These are phyloP conservation scores for Herpetomonas tarakana DNA, from an alignment of 208 protist genomes.

Conservation along the genomic window DNA sequence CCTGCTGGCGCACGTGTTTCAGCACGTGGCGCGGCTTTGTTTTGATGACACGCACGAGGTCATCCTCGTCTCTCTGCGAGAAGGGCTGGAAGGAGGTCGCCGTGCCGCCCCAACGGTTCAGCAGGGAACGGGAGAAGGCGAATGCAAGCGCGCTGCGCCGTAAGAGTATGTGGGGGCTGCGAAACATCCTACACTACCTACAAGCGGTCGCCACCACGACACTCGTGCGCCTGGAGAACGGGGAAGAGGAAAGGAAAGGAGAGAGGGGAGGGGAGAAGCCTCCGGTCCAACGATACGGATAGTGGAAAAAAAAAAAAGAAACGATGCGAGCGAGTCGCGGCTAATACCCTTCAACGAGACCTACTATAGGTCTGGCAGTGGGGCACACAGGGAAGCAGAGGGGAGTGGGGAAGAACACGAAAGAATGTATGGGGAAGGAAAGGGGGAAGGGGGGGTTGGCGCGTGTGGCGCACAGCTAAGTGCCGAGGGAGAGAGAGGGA, in stretches of 20 bases:
- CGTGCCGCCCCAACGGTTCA: conserved; percentile 1
- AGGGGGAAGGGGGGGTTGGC: no score
- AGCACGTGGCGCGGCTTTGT: conserved; percentile 88
- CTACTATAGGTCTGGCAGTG: no score
- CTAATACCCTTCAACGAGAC: no score
- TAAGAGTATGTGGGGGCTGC: conserved; percentile 7
- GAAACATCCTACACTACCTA: neutral
- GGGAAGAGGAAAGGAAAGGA: neutral
- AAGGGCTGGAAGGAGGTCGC: conserved; percentile 76
- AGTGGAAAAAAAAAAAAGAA: neutral
- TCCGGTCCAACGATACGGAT: no score
- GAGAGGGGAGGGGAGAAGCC: neutral
- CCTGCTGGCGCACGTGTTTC: conserved; percentile 82
- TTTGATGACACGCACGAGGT: conserved; percentile 76
- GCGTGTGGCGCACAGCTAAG: no score
- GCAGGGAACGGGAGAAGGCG: neutral
- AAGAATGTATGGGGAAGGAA: no score
- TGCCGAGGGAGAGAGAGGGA: no score
- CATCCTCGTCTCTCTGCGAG: conserved; percentile 80
- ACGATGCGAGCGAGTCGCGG: neutral
- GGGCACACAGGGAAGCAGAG: no score
- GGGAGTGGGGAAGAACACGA: no score
- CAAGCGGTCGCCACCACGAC: neutral
- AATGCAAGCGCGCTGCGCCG: conserved; percentile 5
- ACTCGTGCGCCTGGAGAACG: neutral